Percentiles rank a stretch among this genome's conserved stretches.
Evolutionary conservation across 805 yeast genomes (phyloP).

Genomic region (Candida palmyrensis): DNA sequence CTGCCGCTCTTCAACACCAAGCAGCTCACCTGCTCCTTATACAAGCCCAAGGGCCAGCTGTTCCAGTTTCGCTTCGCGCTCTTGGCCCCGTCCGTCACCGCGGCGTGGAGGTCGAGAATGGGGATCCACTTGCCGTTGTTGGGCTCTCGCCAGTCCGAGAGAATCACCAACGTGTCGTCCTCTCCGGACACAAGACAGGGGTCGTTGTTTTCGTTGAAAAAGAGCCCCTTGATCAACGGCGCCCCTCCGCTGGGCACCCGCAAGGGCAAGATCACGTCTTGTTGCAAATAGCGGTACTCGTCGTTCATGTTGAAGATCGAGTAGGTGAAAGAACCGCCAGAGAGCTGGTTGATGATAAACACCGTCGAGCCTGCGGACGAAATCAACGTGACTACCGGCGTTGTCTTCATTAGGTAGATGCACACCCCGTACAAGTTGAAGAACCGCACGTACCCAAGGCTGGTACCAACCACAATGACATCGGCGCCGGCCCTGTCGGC

Average conservation of each 20-base stretch:
- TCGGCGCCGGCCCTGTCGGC: slow-evolving; percentile 34
- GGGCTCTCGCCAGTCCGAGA: slow-evolving; percentile 74
- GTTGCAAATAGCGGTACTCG: slow-evolving; percentile 36
- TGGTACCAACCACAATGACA: slow-evolving; percentile 65
- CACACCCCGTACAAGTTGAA: slow-evolving; percentile 75
- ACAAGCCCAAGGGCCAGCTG: slow-evolving; percentile 86
- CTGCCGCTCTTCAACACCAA: slow-evolving; percentile 62
- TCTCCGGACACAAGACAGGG: slow-evolving; percentile 78
- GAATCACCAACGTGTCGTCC: slow-evolving; percentile 64
- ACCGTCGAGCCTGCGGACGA: slow-evolving; percentile 55
- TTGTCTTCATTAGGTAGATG: slow-evolving; percentile 58
- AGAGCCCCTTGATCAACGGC: slow-evolving; percentile 54
- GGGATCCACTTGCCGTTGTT: slow-evolving; percentile 87
- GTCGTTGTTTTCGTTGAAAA: slow-evolving; percentile 84
- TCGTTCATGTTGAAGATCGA: slow-evolving; percentile 43
- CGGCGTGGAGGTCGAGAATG: slow-evolving; percentile 52
- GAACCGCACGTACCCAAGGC: slow-evolving; percentile 66
- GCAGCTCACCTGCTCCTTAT: slow-evolving; percentile 66
- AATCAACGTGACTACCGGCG: slow-evolving; percentile 71
- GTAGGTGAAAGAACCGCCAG: slow-evolving; percentile 34
- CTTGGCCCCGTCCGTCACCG: slow-evolving; percentile 41
- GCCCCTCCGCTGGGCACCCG: too few relatives aligned
- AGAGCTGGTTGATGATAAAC: slow-evolving; percentile 40
- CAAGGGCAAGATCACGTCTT: slow-evolving; percentile 34
- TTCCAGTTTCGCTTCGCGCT: slow-evolving; percentile 52